Evolutionary conservation across 306 rosid species (phyloP).

Genomic region (Fragaria iinumae): DNA sequence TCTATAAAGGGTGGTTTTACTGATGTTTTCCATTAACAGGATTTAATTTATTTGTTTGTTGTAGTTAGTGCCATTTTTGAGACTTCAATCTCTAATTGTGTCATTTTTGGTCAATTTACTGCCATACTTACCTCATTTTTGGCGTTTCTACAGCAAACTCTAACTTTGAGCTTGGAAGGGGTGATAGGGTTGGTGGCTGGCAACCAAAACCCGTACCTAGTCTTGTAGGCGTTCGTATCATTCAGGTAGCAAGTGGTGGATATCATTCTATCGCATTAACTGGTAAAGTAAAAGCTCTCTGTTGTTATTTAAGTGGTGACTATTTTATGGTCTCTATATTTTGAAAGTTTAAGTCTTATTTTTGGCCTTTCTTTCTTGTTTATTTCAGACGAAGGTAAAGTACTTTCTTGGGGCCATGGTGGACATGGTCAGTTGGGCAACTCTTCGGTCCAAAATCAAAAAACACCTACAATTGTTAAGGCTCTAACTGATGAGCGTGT

Average conservation of each 20-base stretch:
- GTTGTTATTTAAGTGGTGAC: conserved; percentile 3
- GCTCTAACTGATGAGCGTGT: conserved; percentile 55
- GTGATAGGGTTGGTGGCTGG: conserved; percentile 86
- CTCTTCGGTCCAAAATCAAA: conserved; percentile 62
- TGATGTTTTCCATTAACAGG: background rate
- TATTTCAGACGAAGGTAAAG: conserved; percentile 75
- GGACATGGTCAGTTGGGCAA: conserved; percentile 94
- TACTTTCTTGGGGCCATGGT: conserved; percentile 97
- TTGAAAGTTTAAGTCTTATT: conserved; percentile 8
- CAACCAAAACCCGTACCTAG: conserved; percentile 71
- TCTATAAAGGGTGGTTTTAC: background rate
- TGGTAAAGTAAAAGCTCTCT: conserved; percentile 40
- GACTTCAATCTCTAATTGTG: background rate
- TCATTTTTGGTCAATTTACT: background rate
- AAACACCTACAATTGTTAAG: conserved; percentile 59
- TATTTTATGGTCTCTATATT: conserved; percentile 7
- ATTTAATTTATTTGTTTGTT: background rate
- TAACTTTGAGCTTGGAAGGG: conserved; percentile 95
- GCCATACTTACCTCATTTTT: background rate
- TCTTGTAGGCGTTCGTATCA: conserved; percentile 55
- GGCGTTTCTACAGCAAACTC: conserved; percentile 62
- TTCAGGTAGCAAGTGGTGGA: conserved; percentile 90
- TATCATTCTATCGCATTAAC: conserved; percentile 94
- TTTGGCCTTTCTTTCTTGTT: conserved; percentile 21
- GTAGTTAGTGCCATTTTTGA: background rate